Evolutionary conservation across 176 grass and related monocot genomes (phyloP), one percentile per base, ranked within the genome.

Genomic region (Luzula sylvatica): DNA sequence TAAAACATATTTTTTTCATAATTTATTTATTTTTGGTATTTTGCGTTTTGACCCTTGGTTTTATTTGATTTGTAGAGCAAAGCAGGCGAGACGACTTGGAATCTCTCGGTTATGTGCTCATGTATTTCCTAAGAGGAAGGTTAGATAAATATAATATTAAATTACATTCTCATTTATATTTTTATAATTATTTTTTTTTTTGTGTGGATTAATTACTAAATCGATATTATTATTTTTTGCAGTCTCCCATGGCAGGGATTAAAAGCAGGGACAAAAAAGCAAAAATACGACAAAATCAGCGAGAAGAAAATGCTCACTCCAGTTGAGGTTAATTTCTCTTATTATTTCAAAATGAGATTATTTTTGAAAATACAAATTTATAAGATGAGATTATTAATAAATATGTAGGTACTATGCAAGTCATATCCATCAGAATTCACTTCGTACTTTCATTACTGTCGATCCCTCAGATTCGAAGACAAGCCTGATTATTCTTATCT

Each of bases 51-150:
- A 19, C 38, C 16, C 30, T 45, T 61, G 32, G 3, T 38, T 28
- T 18, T 68, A 11, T 47, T 54, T 69, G 3, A 9, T 52, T 7
- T 65, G 53, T 58, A 89, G 86, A 90, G 70, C 86, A 90, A 84
- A 84, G 86, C 72, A 69, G 86, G 53, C 79, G 86, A 61, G 86
- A 90, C 70, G 85, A 89, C 50, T 61, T 89, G 67, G 85, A 89
- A 76, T 89, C 85, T 58, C 85, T 89, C 75, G 79, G 86, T 77
- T 90, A 84, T 40, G 72, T 90, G 11, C 58, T 90, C 46, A 90
- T 90, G 75, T 90, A 90, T 69, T 90, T 84, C 53, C 73, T 90
- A 54, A 83, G 80, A 84, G 86, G 86, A 83, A 89, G 86, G 86
- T 89, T 38, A 22, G 57, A 45, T 30, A 23, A 38, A 25, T 22